A percentile compares a stretch with the other conserved stretches of the same genome.
Evolutionary conservation across 2,329 filamentous ascomycete species (phyloP).

Genomic region (Monilinia aucupariae): DNA sequence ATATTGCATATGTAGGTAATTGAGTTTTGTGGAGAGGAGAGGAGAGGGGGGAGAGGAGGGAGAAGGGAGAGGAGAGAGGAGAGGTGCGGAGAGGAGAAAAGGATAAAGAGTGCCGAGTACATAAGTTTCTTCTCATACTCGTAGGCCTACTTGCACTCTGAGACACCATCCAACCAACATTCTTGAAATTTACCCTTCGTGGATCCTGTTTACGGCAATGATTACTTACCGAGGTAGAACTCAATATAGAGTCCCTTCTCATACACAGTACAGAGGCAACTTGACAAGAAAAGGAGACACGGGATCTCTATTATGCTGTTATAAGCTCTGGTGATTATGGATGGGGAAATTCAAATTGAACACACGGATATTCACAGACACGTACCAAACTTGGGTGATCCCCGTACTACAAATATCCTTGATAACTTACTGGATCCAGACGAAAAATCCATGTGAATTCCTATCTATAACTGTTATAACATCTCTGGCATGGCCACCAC

Average conservation of each 20-base stretch:
- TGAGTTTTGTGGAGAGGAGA: background rate
- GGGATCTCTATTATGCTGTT: background rate
- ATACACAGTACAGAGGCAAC: too few relatives aligned
- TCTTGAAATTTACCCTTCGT: background rate
- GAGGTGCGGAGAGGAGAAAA: background rate
- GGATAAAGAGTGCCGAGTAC: background rate
- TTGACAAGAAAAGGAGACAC: background rate
- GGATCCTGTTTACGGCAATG: background rate
- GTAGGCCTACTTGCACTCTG: background rate
- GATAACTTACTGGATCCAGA: constrained; percentile 2
- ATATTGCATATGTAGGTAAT: background rate
- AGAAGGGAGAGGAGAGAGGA: background rate
- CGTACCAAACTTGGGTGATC: constrained; percentile 9
- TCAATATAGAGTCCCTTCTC: too few relatives aligned
- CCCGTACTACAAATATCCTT: background rate
- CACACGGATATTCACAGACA: constrained; percentile 12
- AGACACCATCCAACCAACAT: background rate
- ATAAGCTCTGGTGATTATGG: background rate
- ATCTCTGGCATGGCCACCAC: background rate
- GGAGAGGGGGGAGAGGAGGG: background rate
- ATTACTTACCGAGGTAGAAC: background rate
- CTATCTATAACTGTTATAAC: background rate
- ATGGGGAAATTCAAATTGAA: background rate
- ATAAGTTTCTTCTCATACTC: background rate
- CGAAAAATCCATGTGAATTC: background rate